These are phyloP conservation scores for Tuber umbilicatum DNA, from an alignment of 495 filamentous ascomycete genomes.

Conservation along the genomic window DNA sequence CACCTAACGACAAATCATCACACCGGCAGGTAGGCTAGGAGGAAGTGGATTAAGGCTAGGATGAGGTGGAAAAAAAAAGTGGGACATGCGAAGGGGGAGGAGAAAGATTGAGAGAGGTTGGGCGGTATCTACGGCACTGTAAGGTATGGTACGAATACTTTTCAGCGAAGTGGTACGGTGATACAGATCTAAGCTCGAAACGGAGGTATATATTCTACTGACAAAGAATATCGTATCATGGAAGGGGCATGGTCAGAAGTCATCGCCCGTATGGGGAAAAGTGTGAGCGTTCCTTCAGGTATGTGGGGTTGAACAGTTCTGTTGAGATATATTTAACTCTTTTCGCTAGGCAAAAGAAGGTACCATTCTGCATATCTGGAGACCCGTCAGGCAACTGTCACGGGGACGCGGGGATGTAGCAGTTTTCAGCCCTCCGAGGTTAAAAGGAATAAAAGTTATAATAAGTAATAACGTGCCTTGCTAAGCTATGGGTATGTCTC, in stretches of 20 bases:
- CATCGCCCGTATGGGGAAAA: neutral
- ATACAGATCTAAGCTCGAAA: neutral
- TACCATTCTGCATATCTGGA: conserved; percentile 1
- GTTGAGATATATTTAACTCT: neutral
- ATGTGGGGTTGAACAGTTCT: neutral
- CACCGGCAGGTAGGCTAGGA: neutral
- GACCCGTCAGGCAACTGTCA: neutral
- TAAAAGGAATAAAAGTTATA: neutral
- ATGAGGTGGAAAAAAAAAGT: neutral
- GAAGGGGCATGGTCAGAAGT: neutral
- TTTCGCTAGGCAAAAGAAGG: neutral
- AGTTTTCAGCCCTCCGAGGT: neutral
- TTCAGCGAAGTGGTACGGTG: neutral
- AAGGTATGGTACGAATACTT: neutral
- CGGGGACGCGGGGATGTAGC: neutral
- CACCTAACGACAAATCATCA: neutral
- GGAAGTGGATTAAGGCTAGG: neutral
- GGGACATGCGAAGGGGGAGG: neutral
- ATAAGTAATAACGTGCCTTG: neutral
- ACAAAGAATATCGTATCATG: neutral
- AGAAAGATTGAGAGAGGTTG: neutral
- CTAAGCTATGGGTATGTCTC: neutral
- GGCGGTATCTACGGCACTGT: neutral
- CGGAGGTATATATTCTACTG: neutral
- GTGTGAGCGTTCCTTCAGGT: neutral